Percentiles rank a stretch among this genome's conserved stretches.
Evolutionary conservation across 2,329 filamentous ascomycete genomes (phyloP).

Genomic region (Alternaria longipes): DNA sequence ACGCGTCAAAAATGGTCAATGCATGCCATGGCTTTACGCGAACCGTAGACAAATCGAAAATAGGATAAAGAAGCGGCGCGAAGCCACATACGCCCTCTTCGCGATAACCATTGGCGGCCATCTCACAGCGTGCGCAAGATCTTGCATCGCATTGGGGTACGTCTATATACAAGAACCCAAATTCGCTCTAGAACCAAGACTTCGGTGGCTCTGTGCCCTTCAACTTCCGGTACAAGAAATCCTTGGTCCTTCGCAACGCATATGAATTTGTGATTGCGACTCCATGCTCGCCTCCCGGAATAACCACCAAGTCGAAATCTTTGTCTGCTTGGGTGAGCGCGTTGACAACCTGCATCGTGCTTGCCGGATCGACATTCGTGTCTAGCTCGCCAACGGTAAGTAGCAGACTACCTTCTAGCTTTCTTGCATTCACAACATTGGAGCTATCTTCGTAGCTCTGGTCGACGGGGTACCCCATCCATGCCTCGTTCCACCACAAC

Average conservation of each 20-base stretch:
- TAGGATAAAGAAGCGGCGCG: not conserved
- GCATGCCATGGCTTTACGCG: too few relatives aligned
- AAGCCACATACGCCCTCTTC: not conserved
- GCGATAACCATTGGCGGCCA: not conserved
- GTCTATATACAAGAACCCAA: not conserved
- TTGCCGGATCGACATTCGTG: slow-evolving; percentile 42
- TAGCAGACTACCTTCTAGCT: slow-evolving; percentile 27
- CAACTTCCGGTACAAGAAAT: not conserved
- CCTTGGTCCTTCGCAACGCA: not conserved
- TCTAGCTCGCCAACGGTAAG: slow-evolving; percentile 47
- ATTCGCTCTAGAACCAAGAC: not conserved
- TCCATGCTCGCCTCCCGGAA: slow-evolving; percentile 33
- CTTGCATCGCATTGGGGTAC: not conserved
- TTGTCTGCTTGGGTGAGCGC: slow-evolving; percentile 31
- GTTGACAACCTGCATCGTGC: slow-evolving; percentile 40
- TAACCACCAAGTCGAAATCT: slow-evolving; percentile 34
- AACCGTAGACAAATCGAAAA: not conserved
- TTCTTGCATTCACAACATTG: slow-evolving; percentile 35
- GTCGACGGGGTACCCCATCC: slow-evolving; percentile 35
- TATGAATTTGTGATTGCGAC: slow-evolving; percentile 8
- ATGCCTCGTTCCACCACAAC: slow-evolving; percentile 41
- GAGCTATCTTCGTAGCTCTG: slow-evolving; percentile 35
- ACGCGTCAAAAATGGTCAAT: too few relatives aligned
- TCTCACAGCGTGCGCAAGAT: not conserved
- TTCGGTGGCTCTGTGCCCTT: not conserved